Conservation (phyloP, 208 protist genomes). For the Crithidia sp. region DNA sequence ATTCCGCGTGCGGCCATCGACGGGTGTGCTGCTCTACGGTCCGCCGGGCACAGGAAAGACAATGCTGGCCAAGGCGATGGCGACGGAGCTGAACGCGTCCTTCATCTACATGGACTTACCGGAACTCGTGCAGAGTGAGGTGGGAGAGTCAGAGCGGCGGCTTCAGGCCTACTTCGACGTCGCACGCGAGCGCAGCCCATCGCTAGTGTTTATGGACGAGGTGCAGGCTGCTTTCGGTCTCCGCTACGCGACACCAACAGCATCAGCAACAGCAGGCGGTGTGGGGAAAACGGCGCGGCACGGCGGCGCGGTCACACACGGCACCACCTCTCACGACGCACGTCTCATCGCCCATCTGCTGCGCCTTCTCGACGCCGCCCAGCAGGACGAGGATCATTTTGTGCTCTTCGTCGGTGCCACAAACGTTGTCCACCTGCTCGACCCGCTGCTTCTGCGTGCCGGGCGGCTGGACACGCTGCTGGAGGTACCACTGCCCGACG, state of each 20-base stretch:
- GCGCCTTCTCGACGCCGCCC: slow-evolving; percentile 70
- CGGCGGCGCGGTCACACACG: background rate
- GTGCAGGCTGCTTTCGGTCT: slow-evolving; percentile 91
- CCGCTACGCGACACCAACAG: slow-evolving; percentile 29
- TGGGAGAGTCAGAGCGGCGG: slow-evolving; percentile 91
- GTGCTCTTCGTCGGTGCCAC: slow-evolving; percentile 84
- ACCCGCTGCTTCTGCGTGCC: slow-evolving; percentile 74
- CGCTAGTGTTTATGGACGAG: slow-evolving; percentile 95
- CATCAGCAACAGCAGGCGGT: background rate
- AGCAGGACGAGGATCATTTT: slow-evolving; percentile 60
- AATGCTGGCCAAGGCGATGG: slow-evolving; percentile 92
- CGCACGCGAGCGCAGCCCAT: slow-evolving; percentile 76
- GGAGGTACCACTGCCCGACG: slow-evolving; percentile 70
- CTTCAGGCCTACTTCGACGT: slow-evolving; percentile 86
- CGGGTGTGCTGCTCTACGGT: slow-evolving; percentile 88
- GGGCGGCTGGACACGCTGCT: slow-evolving; percentile 82
- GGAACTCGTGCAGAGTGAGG: slow-evolving; percentile 84
- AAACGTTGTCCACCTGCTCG: slow-evolving; percentile 71
- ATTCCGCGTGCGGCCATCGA: slow-evolving; percentile 80
- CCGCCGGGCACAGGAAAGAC: slow-evolving; percentile 95
- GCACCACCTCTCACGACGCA: slow-evolving; percentile 51
- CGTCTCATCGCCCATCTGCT: slow-evolving; percentile 79
- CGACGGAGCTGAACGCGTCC: slow-evolving; percentile 83
- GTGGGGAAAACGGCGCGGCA: background rate
- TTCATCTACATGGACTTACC: slow-evolving; percentile 93